Evolutionary conservation across 108 stramenopile genomes (phyloP), one percentile per base, ranked within the genome.

Genomic region (Stephanodiscus triporus): DNA sequence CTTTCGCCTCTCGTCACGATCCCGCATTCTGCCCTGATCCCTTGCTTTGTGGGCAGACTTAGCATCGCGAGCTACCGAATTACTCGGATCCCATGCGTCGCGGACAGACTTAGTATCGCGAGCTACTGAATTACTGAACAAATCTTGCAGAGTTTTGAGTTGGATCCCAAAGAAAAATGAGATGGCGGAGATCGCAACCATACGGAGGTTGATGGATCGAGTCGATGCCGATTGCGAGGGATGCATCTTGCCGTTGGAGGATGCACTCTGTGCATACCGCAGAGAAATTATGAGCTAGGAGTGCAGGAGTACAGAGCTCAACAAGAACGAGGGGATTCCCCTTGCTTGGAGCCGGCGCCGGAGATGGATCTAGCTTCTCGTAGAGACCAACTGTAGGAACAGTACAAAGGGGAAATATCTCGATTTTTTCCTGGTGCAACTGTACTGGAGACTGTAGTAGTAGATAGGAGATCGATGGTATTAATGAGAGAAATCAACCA

Each of bases 1-100:
- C 27, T 47, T 73, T 51, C 9, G 53, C 40, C 30, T 56, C 72
- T 63, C 37, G 40, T 9, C 40, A 40, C 40, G 40, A 40, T 40
- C 9, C 40, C 40, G 40, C 11, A 40, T 40, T 40, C 40, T 4
- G 40, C 1, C 11, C 40, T n/a, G 51, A 53, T 0, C 19, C 51
- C 51, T 20, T 24, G 51, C 51, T 1, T 24, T 8, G 51, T 20
- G 5, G 24, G 20, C 19, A 22, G 7, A 9, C 8, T 24, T 20
- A n/a, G 51, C 23, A 53, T 53, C 51, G 7, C 51, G 23, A 53
- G 9, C 7, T 24, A 10, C 9, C 20, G 51, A 24, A 40, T 40
- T 40, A 24, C 19, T 10, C 51, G 51, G 51, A 53, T 0, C 19
- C 51, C 51, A 53, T 24, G 51, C 51, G 19, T 24, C 23, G 51